These are phyloP conservation scores for Fusarium redolens DNA, from an alignment of 2,329 filamentous ascomycete genomes.

Conservation along the genomic window DNA sequence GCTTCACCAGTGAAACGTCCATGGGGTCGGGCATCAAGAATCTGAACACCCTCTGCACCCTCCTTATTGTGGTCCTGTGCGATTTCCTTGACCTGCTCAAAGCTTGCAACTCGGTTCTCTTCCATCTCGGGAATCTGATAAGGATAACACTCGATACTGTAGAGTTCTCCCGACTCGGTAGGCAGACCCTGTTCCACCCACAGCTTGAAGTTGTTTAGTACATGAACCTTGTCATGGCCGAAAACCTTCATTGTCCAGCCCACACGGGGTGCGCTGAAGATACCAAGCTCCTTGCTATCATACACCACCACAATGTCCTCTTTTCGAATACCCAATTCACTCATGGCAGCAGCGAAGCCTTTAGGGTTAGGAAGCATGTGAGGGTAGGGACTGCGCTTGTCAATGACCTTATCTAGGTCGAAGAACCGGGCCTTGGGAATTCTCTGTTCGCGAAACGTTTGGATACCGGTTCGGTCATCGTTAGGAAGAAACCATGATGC, in stretches of 20 bases:
- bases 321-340: slow-evolving; percentile 83
- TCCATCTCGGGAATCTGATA: slow-evolving; percentile 74
- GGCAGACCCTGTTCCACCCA: slow-evolving; percentile 89
- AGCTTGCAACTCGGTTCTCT: slow-evolving; percentile 76
- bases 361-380: slow-evolving; percentile 93
- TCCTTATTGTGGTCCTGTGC: slow-evolving; percentile 83
- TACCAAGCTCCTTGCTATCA: slow-evolving; percentile 88
- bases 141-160: slow-evolving; percentile 71
- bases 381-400: slow-evolving; percentile 88
- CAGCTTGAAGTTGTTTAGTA: slow-evolving; percentile 95
- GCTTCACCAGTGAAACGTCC: slow-evolving; percentile 86
- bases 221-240: slow-evolving; percentile 87
- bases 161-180: slow-evolving; percentile 81
- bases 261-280: slow-evolving; percentile 93
- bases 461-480: slow-evolving; percentile 82
- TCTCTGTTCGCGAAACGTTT: slow-evolving; percentile 83
- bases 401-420: slow-evolving; percentile 91
- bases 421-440: slow-evolving; percentile 96
- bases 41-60: slow-evolving; percentile 83
- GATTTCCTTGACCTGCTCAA: slow-evolving; percentile 84
- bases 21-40: slow-evolving; percentile 85
- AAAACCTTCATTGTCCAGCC: slow-evolving; percentile 94
- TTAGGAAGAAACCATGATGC: slow-evolving; percentile 98
- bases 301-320: slow-evolving; percentile 96
- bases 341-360: slow-evolving; percentile 89